These are phyloP conservation scores for Tagetes patula DNA, from an alignment of 129 eudicot species.

Conservation along the genomic window DNA sequence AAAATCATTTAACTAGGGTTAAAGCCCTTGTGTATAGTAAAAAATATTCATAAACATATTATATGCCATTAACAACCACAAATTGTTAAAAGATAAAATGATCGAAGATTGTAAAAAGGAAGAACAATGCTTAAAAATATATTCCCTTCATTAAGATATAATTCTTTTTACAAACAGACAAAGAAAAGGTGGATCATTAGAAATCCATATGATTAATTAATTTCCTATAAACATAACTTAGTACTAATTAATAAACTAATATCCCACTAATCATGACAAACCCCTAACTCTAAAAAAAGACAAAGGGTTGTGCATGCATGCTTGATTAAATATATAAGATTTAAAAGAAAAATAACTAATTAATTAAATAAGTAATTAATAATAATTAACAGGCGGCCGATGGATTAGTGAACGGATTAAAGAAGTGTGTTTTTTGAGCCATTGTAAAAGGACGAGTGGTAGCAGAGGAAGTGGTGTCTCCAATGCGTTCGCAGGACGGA, in stretches of 20 bases:
- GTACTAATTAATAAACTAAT: conserved; percentile 18
- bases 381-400: conserved; percentile 64
- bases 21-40: no score
- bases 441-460: conserved; percentile 29
- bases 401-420: conserved; percentile 59
- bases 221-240: conserved; percentile 38
- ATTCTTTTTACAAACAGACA: conserved; percentile 15
- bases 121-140: conserved; percentile 9
- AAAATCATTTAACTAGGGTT: not conserved
- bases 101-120: not conserved
- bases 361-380: conserved; percentile 14
- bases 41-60: not conserved
- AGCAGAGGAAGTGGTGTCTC: conserved; percentile 33
- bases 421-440: conserved; percentile 53
- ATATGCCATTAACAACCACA: not conserved
- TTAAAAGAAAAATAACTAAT: not conserved
- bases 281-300: conserved; percentile 57
- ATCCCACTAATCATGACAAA: conserved; percentile 36
- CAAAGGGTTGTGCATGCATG: conserved; percentile 39
- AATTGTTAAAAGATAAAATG: not conserved
- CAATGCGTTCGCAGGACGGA: conserved; percentile 75
- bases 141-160: conserved; percentile 31
- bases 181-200: conserved; percentile 4
- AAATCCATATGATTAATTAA: conserved; percentile 12
- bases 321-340: not conserved